Evolutionary conservation across 352 stramenopile species (phyloP).

Genomic region (Pythium phragmitis): DNA sequence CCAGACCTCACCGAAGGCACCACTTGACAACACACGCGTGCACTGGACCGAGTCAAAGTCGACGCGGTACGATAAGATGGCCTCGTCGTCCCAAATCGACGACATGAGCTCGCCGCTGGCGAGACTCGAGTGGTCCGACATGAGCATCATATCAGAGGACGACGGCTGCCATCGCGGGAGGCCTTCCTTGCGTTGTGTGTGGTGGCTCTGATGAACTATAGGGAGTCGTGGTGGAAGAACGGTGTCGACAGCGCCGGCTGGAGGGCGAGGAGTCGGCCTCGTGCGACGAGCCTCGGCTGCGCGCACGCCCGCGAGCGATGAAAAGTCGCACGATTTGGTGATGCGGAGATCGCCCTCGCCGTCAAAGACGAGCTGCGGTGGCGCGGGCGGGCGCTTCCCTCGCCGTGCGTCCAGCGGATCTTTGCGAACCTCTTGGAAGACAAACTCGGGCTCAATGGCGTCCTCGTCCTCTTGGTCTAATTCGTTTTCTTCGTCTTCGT

Average conservation of each 20-base stretch:
- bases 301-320: conserved; percentile 6
- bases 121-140: conserved; percentile 15
- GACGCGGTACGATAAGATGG: conserved; percentile 50
- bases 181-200: background rate
- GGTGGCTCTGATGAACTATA: background rate
- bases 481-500: conserved; percentile 24
- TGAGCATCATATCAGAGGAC: conserved; percentile 4
- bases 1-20: conserved; percentile 35
- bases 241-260: background rate
- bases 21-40: conserved; percentile 21
- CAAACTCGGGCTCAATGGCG: conserved; percentile 40
- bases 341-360: conserved; percentile 26
- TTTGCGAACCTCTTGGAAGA: conserved; percentile 21
- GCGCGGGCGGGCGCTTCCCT: background rate
- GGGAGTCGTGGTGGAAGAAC: background rate
- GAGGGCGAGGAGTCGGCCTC: background rate
- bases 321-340: conserved; percentile 24
- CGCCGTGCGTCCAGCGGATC: conserved; percentile 29
- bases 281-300: background rate
- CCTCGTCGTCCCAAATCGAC: conserved; percentile 65
- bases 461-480: conserved; percentile 12
- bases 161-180: conserved; percentile 6
- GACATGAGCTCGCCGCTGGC: conserved; percentile 1
- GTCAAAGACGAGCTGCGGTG: conserved; percentile 22
- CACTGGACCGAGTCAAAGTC: conserved; percentile 35